Evolutionary conservation across 805 yeast genomes (phyloP).

Genomic region (Kazachstania martiniae): DNA sequence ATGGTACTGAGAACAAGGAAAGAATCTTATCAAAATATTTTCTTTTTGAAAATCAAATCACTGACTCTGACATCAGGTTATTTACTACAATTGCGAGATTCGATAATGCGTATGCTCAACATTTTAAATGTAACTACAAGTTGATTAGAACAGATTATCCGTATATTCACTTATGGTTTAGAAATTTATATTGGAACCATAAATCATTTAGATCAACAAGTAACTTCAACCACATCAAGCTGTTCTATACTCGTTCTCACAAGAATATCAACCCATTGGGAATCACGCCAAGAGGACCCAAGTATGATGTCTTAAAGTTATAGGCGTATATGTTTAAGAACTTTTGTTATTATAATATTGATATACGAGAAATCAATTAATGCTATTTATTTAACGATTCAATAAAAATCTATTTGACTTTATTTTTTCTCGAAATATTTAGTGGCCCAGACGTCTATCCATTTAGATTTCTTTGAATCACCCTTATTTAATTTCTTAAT

Average conservation of each 20-base stretch:
- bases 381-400: not conserved
- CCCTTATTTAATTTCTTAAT: slow-evolving; percentile 38
- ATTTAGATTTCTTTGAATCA: slow-evolving; percentile 38
- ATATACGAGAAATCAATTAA: too few relatives aligned
- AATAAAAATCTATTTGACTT: not conserved
- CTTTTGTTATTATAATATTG: too few relatives aligned
- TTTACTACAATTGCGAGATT: slow-evolving; percentile 82
- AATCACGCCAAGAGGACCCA: slow-evolving; percentile 82
- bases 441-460: slow-evolving; percentile 26
- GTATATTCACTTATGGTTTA: slow-evolving; percentile 63
- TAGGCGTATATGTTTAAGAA: not conserved
- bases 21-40: slow-evolving; percentile 26
- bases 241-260: slow-evolving; percentile 83
- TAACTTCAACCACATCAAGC: slow-evolving; percentile 82
- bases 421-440: slow-evolving; percentile 16
- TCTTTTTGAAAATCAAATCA: slow-evolving; percentile 53
- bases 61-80: slow-evolving; percentile 85
- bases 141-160: slow-evolving; percentile 76
- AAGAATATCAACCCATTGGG: slow-evolving; percentile 64
- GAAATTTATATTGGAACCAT: slow-evolving; percentile 68
- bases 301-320: slow-evolving; percentile 45
- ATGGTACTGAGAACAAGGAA: slow-evolving; percentile 7
- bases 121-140: slow-evolving; percentile 82
- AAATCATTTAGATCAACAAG: slow-evolving; percentile 71
- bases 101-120: slow-evolving; percentile 87